Conservation (phyloP, 176 grass and related monocot genomes). For the Musa beccarii region DNA sequence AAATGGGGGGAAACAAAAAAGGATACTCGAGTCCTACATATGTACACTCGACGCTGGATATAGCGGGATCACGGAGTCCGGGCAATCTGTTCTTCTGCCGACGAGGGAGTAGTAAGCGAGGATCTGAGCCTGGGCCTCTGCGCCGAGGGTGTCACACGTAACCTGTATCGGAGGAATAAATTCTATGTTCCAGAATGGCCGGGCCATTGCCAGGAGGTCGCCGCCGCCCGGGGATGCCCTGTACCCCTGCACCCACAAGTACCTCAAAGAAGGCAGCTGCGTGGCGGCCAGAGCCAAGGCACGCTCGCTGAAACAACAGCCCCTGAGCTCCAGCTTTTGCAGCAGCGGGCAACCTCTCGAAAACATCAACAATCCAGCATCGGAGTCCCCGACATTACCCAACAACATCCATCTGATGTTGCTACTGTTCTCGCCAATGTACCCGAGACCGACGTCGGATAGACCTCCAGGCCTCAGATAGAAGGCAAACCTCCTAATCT, state of each 20-base stretch:
- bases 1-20: neutral
- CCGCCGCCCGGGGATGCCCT: slow-evolving; percentile 7
- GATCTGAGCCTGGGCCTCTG: slow-evolving; percentile 22
- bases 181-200: slow-evolving; percentile 30
- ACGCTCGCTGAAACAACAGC: slow-evolving; percentile 20
- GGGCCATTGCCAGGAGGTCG: slow-evolving; percentile 14
- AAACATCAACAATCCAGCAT: slow-evolving; percentile 11
- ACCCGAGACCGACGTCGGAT: slow-evolving; percentile 16
- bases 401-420: slow-evolving; percentile 21
- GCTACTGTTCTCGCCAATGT: slow-evolving; percentile 9
- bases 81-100: slow-evolving; percentile 24
- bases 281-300: slow-evolving; percentile 17
- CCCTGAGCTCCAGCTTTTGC: slow-evolving; percentile 21
- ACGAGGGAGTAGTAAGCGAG: slow-evolving; percentile 32
- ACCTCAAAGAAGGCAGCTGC: slow-evolving; percentile 24
- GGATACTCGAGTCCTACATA: neutral
- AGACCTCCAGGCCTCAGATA: slow-evolving; percentile 28
- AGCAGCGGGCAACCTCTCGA: neutral
- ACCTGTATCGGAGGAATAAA: slow-evolving; percentile 17
- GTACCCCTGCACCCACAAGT: slow-evolving; percentile 35
- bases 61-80: slow-evolving; percentile 9
- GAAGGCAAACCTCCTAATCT: slow-evolving; percentile 17
- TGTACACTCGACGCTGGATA: neutral
- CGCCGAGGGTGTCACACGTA: neutral
- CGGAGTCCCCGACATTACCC: slow-evolving; percentile 26